Evolutionary conservation across 495 filamentous ascomycete genomes (phyloP), one percentile per base, ranked within the genome.

Genomic region (Neurospora sublineolata): DNA sequence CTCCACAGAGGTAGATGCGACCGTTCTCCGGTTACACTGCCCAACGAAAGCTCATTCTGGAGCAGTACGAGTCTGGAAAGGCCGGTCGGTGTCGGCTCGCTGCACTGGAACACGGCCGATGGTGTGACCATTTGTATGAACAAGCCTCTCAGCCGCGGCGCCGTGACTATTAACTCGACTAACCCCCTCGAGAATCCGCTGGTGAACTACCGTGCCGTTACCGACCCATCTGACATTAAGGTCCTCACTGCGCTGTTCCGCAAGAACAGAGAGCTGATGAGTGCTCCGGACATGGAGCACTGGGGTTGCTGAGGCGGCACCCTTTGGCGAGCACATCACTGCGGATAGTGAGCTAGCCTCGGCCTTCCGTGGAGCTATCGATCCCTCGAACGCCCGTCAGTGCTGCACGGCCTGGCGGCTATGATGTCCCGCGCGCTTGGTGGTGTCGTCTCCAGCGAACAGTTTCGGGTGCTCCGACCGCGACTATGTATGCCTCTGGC

Each of bases 401-500:
- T 77, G 78, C 71, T 84, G 83, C 67, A 86, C 85, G 5, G n/a
- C n/a, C n/a, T n/a, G n/a, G 80, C 81, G 42, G 81, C 82, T 27
- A 86, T 86, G 85, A 74, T 86, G 77, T 78, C 80, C 41, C 73
- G 46, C 69, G 68, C 71, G 4, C 72, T 76, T 12, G 77, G 78
- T 1, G 86, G 84, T 2, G 86, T 87, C 8, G 82, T 89, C 1
- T 84, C 84, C 73, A 75, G 73, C 16, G 75, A 83, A 33, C 78
- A 86, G 67, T 82, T 12, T 77, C 80, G 37, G 82, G 79, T 2
- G 82, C 87, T 73, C 81, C 83, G 37, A 76, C 80, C 37, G 80
- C 77, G n/a, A 83, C 82, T 27, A 83, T 86, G 41, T 89, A 86
- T 76, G 85, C 84, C 16, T 75, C 85, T 67, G 86, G 81, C 3